Evolutionary conservation across 495 filamentous ascomycete species (phyloP).

Genomic region (Hapsidospora chrysogenum): DNA sequence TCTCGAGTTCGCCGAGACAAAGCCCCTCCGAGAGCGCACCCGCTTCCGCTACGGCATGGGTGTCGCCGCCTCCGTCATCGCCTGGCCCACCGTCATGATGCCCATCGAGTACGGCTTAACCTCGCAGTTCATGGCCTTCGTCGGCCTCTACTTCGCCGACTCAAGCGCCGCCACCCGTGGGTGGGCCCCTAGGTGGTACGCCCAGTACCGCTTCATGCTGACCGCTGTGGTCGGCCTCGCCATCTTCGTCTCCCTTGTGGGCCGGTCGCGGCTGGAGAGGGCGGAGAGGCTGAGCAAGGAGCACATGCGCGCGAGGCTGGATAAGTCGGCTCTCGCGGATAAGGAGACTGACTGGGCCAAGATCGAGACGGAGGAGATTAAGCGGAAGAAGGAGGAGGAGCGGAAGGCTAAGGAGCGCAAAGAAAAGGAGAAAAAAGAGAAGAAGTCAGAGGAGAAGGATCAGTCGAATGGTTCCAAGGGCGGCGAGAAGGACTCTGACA

Average conservation of each 20-base stretch:
- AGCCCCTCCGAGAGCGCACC: conserved; percentile 13
- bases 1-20: conserved; percentile 47
- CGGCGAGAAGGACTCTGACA: conserved; percentile 4
- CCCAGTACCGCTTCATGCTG: conserved; percentile 84
- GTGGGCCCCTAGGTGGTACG: conserved; percentile 87
- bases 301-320: conserved; percentile 45
- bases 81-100: conserved; percentile 86
- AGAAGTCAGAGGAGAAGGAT: conserved; percentile 3
- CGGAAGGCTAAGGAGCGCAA: conserved; percentile 12
- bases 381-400: conserved; percentile 20
- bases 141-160: conserved; percentile 78
- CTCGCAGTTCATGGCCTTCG: conserved; percentile 78
- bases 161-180: conserved; percentile 54
- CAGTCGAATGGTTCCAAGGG: not conserved
- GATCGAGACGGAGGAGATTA: conserved; percentile 15
- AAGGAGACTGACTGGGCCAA: conserved; percentile 19
- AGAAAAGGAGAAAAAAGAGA: conserved; percentile 9
- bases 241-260: conserved; percentile 75
- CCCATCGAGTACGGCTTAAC: conserved; percentile 81
- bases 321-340: conserved; percentile 29
- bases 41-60: conserved; percentile 63
- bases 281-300: conserved; percentile 29
- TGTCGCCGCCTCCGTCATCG: conserved; percentile 64
- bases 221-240: conserved; percentile 83
- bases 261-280: conserved; percentile 64